Percentiles rank a stretch among this genome's conserved stretches.
Conservation (phyloP, 2,329 filamentous ascomycete genomes). For the Cordyceps javanica region DNA sequence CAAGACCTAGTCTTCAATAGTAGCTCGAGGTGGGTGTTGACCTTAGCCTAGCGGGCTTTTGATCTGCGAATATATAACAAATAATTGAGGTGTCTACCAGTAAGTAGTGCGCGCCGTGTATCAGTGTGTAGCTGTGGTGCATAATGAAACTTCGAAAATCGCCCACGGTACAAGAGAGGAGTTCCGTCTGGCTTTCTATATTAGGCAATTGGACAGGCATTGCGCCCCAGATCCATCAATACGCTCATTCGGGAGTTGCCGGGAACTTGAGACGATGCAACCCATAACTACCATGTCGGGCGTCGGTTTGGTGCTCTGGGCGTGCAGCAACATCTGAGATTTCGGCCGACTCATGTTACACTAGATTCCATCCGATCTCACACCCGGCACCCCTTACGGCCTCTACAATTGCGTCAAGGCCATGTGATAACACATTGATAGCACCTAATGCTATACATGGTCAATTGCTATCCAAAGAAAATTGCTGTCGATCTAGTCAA, state of each 20-base stretch:
- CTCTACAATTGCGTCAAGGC: too few relatives aligned
- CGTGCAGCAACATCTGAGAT: not conserved
- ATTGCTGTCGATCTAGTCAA: too few relatives aligned
- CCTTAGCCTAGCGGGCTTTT: not conserved
- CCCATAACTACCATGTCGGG: not conserved
- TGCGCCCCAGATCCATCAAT: not conserved
- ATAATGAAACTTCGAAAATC: not conserved
- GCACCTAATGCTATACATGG: not conserved
- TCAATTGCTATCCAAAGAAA: too few relatives aligned
- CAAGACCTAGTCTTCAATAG: not conserved
- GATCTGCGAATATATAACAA: not conserved
- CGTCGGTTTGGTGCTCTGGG: not conserved
- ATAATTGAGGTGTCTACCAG: not conserved
- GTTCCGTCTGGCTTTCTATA: not conserved
- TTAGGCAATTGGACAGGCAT: not conserved
- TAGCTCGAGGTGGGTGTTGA: not conserved
- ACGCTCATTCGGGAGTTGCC: not conserved
- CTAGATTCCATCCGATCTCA: too few relatives aligned
- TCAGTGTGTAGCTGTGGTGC: too few relatives aligned
- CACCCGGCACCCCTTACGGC: too few relatives aligned
- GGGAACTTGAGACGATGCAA: not conserved
- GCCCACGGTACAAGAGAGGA: not conserved
- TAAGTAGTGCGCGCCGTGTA: too few relatives aligned
- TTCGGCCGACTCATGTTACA: too few relatives aligned
- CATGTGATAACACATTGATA: too few relatives aligned